Evolutionary conservation across 768 basidiomycete species (phyloP).

Genomic region (Podaxis sp.): DNA sequence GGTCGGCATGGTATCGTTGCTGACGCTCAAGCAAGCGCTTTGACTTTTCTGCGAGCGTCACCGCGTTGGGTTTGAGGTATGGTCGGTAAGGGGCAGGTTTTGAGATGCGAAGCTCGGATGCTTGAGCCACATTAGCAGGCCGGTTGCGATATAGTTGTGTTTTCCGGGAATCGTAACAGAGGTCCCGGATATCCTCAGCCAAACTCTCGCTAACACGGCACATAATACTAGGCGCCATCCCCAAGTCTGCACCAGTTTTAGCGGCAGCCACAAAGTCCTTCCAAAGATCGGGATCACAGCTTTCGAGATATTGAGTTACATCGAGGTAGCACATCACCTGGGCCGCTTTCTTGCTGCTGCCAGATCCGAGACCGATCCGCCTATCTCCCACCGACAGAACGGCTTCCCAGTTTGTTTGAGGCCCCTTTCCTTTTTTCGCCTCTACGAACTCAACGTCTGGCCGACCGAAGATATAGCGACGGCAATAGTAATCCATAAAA

Average conservation of each 20-base stretch:
- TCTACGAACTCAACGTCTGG: conserved; percentile 63
- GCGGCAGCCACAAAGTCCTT: conserved; percentile 55
- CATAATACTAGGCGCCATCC: conserved; percentile 63
- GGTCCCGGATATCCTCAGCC: conserved; percentile 65
- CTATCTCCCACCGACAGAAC: conserved; percentile 72
- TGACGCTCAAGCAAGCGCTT: conserved; percentile 47
- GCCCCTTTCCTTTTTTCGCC: conserved; percentile 15
- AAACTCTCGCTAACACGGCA: conserved; percentile 62
- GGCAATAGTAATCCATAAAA: conserved; percentile 96
- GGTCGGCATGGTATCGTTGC: conserved; percentile 55
- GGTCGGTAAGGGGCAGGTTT: background rate
- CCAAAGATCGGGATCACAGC: conserved; percentile 82
- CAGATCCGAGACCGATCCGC: conserved; percentile 78
- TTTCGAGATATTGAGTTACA: conserved; percentile 81
- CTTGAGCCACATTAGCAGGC: conserved; percentile 29
- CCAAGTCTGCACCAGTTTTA: conserved; percentile 63
- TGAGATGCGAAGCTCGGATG: background rate
- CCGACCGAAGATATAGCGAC: conserved; percentile 65
- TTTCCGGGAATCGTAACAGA: conserved; percentile 61
- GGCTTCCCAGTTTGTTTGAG: conserved; percentile 57
- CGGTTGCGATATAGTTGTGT: conserved; percentile 65
- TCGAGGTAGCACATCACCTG: conserved; percentile 77
- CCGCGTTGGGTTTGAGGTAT: conserved; percentile 4
- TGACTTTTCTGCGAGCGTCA: conserved; percentile 45
- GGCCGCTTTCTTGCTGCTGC: conserved; percentile 65